These are phyloP conservation scores for Lolium perenne DNA, from an alignment of 176 grass and related monocot genomes.

Conservation along the genomic window DNA sequence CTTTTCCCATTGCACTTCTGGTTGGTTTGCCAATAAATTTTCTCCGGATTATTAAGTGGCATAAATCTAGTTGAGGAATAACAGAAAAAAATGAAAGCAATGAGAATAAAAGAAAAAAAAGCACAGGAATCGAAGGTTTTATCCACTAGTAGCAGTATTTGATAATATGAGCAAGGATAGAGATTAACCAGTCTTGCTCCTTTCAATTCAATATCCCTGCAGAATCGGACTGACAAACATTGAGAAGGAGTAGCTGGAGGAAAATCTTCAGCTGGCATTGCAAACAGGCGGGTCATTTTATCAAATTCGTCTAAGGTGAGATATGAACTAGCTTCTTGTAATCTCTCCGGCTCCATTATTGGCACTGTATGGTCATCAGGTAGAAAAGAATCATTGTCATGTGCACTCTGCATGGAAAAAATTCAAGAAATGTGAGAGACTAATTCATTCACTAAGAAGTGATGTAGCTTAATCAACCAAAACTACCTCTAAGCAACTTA, in stretches of 20 bases:
- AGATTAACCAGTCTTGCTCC: conserved; percentile 71
- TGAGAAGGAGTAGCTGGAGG: conserved; percentile 63
- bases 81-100: neutral
- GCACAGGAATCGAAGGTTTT: conserved; percentile 30
- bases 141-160: conserved; percentile 29
- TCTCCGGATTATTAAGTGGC: neutral
- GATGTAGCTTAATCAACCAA: conserved; percentile 23
- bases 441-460: conserved; percentile 20
- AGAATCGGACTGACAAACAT: conserved; percentile 77
- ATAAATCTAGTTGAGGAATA: neutral
- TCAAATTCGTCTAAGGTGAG: conserved; percentile 93
- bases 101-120: conserved; percentile 16
- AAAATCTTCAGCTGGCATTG: conserved; percentile 98
- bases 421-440: conserved; percentile 31
- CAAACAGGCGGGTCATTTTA: conserved; percentile 86
- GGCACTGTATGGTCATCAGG: conserved; percentile 88
- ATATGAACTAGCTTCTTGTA: conserved; percentile 79
- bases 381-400: conserved; percentile 54
- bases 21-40: neutral
- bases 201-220: conserved; percentile 49
- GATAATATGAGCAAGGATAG: conserved; percentile 52
- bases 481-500: conserved; percentile 81
- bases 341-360: conserved; percentile 85
- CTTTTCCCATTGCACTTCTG: neutral
- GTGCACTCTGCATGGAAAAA: conserved; percentile 51